These are phyloP conservation scores for Pharus latifolius DNA, from an alignment of 176 grass and related monocot genomes.

Conservation along the genomic window DNA sequence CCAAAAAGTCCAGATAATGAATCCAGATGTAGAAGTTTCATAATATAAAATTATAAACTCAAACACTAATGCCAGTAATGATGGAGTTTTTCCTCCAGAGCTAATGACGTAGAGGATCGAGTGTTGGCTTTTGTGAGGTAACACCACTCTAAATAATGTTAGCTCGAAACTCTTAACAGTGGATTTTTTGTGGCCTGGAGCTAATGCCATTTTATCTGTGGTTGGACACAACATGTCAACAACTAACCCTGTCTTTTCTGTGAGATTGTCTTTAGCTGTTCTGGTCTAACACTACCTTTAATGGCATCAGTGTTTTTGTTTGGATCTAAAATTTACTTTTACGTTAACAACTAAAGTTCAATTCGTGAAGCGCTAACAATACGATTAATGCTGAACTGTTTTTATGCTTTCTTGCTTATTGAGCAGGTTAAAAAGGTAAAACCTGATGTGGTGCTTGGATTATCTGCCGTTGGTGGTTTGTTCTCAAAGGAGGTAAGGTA, in stretches of 20 bases:
- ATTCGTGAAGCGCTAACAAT: neutral
- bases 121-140: neutral
- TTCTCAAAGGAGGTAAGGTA: constrained; percentile 78
- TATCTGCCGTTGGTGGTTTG: constrained; percentile 97
- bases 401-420: constrained; percentile 1
- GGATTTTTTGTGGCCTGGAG: constrained; percentile 2
- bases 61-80: neutral
- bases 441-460: constrained; percentile 94
- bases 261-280: neutral
- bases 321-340: constrained; percentile 15
- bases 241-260: neutral
- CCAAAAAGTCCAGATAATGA: neutral
- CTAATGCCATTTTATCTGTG: neutral
- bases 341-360: constrained; percentile 7
- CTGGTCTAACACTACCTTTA: neutral
- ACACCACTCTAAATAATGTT: neutral
- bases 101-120: neutral
- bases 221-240: neutral
- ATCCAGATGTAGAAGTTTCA: neutral
- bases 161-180: neutral
- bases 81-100: neutral
- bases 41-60: neutral
- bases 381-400: neutral
- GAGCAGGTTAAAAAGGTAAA: constrained; percentile 93
- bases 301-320: neutral